phyloP scores from a whole-genome alignment of 306 rosid species.

The Urtica urens region DNA sequence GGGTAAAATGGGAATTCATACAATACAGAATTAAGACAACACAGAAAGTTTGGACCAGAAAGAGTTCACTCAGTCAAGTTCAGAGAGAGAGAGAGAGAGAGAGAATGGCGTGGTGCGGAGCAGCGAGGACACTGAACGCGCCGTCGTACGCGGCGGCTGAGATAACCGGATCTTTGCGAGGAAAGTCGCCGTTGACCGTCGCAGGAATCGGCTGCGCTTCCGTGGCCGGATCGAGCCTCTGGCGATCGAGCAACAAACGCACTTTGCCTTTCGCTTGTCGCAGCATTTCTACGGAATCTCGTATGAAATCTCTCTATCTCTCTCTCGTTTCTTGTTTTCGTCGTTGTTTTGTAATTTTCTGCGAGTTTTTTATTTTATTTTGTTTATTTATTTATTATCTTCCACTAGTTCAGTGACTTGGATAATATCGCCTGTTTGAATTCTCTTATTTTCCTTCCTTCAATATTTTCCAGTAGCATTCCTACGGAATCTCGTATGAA shows the following conservation, averaged over 20 bases:
- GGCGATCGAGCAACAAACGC: slow-evolving; percentile 50
- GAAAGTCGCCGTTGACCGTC: slow-evolving; percentile 29
- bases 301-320: slow-evolving; percentile 31
- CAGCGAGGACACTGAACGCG: slow-evolving; percentile 37
- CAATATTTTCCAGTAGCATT: no score
- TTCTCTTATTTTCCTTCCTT: no score
- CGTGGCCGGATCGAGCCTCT: slow-evolving; percentile 37
- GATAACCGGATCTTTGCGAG: background rate
- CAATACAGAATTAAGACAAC: no score
- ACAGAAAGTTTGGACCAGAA: no score
- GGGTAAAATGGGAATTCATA: no score
- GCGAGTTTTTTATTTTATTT: no score
- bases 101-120: slow-evolving; percentile 83
- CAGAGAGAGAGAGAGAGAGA: slow-evolving; percentile 12
- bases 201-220: slow-evolving; percentile 51
- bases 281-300: slow-evolving; percentile 43
- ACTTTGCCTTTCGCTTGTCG: slow-evolving; percentile 52
- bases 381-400: no score
- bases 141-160: slow-evolving; percentile 34
- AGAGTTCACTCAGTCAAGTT: no score
- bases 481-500: slow-evolving; percentile 52
- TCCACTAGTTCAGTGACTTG: no score
- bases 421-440: no score
- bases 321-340: slow-evolving; percentile 1
- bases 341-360: background rate